Percentiles rank a stretch among this genome's conserved stretches.
phyloP scores from a whole-genome alignment of 2,329 filamentous ascomycete species.

The Neonectria neomacrospora region DNA sequence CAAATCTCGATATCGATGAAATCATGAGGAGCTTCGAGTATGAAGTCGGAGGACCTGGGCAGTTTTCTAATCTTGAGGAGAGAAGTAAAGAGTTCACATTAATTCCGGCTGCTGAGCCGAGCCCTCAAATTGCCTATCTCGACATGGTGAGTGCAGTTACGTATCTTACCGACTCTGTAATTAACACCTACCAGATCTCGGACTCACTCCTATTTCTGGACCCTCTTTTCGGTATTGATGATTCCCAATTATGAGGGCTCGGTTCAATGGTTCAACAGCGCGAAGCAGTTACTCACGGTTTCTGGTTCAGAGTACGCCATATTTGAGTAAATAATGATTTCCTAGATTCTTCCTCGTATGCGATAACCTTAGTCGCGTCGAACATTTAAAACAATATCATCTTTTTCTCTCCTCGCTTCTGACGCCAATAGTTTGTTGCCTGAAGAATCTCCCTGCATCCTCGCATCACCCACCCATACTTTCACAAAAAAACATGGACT shows the following conservation, averaged over 20 bases:
- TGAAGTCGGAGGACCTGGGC: neutral
- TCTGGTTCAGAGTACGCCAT: neutral
- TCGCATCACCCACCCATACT: conserved; percentile 3
- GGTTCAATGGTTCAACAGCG: neutral
- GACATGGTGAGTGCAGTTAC: neutral
- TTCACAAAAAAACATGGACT: neutral
- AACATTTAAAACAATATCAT: too few species aligned
- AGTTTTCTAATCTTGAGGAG: conserved; percentile 2
- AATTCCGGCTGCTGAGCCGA: neutral
- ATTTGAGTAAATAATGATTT: too few species aligned
- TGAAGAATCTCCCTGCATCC: neutral
- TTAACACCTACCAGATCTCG: neutral
- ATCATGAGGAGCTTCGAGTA: conserved; percentile 15
- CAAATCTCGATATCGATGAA: conserved; percentile 10
- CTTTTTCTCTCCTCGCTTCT: neutral
- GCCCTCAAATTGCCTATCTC: neutral
- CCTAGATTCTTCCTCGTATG: too few species aligned
- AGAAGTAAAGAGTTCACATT: neutral
- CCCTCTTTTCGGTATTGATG: neutral
- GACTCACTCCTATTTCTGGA: neutral
- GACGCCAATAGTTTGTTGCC: conserved; percentile 9
- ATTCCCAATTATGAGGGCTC: neutral
- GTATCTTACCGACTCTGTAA: too few species aligned
- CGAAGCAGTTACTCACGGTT: neutral
- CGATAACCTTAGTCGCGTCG: too few species aligned